Evolutionary conservation across 345 rosid genomes (phyloP).

Genomic region (Bruguiera sexangula): DNA sequence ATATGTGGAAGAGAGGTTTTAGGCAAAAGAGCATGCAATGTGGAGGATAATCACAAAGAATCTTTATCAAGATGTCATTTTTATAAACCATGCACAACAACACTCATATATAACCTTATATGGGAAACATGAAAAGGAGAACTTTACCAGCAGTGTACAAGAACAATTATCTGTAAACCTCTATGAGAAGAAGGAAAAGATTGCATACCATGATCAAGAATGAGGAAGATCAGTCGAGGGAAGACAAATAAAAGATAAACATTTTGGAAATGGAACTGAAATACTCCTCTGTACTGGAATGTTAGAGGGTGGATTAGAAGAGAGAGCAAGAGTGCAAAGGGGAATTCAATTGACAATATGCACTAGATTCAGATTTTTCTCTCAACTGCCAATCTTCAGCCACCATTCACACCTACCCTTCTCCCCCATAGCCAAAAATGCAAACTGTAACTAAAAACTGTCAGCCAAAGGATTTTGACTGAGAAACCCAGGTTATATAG

Average conservation of each 20-base stretch:
- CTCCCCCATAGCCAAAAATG: neutral
- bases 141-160: too few species aligned
- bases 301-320: too few species aligned
- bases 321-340: neutral
- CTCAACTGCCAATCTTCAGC: constrained; percentile 22
- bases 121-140: too few species aligned
- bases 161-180: neutral
- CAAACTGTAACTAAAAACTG: too few species aligned
- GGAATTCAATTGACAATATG: neutral
- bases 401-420: constrained; percentile 30
- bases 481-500: too few species aligned
- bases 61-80: too few species aligned
- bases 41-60: too few species aligned
- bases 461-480: too few species aligned
- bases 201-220: constrained; percentile 15
- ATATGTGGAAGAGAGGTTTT: too few species aligned
- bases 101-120: too few species aligned
- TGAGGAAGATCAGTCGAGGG: neutral
- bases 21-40: too few species aligned
- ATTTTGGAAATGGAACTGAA: neutral
- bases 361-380: neutral
- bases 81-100: too few species aligned
- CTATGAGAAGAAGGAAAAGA: neutral
- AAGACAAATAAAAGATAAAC: neutral
- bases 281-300: neutral